Conservation (phyloP, 1,284 basidiomycete species). For the Microbotryum saponariae region DNA sequence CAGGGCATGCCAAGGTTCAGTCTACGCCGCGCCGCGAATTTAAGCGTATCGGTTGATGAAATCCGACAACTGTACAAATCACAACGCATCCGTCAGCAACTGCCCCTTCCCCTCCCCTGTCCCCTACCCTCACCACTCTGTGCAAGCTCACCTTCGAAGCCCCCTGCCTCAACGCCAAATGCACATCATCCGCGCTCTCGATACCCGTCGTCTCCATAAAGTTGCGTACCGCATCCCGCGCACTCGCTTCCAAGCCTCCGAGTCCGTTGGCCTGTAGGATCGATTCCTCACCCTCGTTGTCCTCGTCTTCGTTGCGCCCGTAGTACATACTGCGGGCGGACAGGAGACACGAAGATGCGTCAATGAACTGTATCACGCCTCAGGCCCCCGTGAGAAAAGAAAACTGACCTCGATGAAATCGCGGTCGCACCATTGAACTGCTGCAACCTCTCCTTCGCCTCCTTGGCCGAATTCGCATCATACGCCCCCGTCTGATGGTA, state of each 20-base stretch:
- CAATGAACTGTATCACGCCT: too few relatives aligned
- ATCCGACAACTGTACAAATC: too few relatives aligned
- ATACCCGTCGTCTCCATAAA: constrained; percentile 60
- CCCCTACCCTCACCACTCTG: not conserved
- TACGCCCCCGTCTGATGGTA: constrained; percentile 88
- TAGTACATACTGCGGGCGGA: constrained; percentile 59
- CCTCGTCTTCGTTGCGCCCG: constrained; percentile 81
- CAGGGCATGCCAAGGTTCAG: too few relatives aligned
- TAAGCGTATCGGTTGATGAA: too few relatives aligned
- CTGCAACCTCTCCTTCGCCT: constrained; percentile 74
- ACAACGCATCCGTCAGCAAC: too few relatives aligned
- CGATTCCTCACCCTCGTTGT: constrained; percentile 43
- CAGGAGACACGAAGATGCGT: constrained; percentile 3
- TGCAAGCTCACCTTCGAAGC: constrained; percentile 66
- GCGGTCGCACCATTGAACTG: constrained; percentile 85
- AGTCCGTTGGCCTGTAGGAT: constrained; percentile 46
- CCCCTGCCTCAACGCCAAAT: constrained; percentile 69
- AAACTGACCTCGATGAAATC: constrained; percentile 69
- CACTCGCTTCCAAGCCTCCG: constrained; percentile 59
- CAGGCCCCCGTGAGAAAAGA: constrained; percentile 5
- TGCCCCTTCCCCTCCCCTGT: too few relatives aligned
- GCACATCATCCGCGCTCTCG: constrained; percentile 81
- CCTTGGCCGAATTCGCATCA: constrained; percentile 62
- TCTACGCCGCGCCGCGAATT: too few relatives aligned
- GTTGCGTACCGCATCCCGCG: constrained; percentile 67